A percentile compares a stretch with the other conserved stretches of the same genome.
These are phyloP conservation scores for Ophiostoma fasciatum DNA, from an alignment of 2,329 filamentous ascomycete species.

Conservation along the genomic window DNA sequence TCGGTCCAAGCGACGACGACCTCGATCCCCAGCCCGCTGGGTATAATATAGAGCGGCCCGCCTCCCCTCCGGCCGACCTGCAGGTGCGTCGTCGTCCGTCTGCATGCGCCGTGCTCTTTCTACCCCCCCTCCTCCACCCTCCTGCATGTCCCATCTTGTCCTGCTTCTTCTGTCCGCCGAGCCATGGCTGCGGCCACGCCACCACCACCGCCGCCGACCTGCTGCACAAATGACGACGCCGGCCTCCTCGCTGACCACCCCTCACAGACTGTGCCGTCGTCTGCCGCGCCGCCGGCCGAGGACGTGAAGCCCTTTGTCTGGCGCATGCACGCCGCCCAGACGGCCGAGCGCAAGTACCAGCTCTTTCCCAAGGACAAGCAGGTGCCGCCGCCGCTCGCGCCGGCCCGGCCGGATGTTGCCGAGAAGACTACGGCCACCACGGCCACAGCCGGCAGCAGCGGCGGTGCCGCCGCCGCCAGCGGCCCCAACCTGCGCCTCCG, in stretches of 20 bases:
- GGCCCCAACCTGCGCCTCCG: slow-evolving; percentile 28
- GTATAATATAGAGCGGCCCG: slow-evolving; percentile 32
- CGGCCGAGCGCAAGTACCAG: slow-evolving; percentile 42
- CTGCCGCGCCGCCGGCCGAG: slow-evolving; percentile 1
- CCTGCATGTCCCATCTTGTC: slow-evolving; percentile 2
- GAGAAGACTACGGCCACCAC: neutral
- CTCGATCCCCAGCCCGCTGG: neutral
- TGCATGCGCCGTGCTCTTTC: too few species aligned
- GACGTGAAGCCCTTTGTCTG: slow-evolving; percentile 38
- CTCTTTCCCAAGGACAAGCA: slow-evolving; percentile 42
- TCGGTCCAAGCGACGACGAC: slow-evolving; percentile 25
- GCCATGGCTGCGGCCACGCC: neutral
- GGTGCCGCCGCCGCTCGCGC: slow-evolving; percentile 21
- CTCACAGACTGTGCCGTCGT: too few species aligned
- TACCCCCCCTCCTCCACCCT: neutral
- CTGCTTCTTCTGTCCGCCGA: neutral
- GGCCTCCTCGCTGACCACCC: neutral
- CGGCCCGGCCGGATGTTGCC: too few species aligned
- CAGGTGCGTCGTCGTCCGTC: slow-evolving; percentile 17
- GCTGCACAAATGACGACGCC: neutral
- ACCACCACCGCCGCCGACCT: slow-evolving; percentile 8
- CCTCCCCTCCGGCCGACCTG: slow-evolving; percentile 21
- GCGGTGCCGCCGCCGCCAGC: neutral
- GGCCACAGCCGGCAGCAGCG: neutral
- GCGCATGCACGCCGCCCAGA: slow-evolving; percentile 38